A percentile compares a stretch with the other conserved stretches of the same genome.
These are phyloP conservation scores for Clitopilus passeckerianus DNA, from an alignment of 768 basidiomycete species.

Conservation along the genomic window DNA sequence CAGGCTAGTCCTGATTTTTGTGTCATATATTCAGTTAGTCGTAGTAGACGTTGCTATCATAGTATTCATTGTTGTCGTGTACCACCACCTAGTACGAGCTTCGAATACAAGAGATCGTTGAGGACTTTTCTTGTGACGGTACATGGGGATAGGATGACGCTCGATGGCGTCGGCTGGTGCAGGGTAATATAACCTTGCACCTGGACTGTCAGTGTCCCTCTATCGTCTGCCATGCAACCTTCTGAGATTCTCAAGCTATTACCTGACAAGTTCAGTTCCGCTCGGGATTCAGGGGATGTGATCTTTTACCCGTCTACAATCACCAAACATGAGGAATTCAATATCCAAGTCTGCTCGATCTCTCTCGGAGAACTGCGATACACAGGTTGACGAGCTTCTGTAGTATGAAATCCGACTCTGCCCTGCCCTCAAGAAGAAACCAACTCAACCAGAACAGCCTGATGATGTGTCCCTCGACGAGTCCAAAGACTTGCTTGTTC, in stretches of 20 bases:
- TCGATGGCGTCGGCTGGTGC: not conserved
- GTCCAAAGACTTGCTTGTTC: slow-evolving; percentile 16
- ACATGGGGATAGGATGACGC: not conserved
- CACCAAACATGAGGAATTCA: slow-evolving; percentile 53
- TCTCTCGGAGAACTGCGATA: not conserved
- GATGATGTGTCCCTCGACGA: slow-evolving; percentile 20
- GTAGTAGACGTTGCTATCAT: not conserved
- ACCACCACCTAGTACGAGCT: not conserved
- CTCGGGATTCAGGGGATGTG: slow-evolving; percentile 59
- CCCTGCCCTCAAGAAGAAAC: slow-evolving; percentile 81
- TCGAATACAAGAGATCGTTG: not conserved
- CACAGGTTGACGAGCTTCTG: not conserved
- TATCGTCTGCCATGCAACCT: slow-evolving; percentile 22
- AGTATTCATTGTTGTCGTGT: not conserved
- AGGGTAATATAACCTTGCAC: too few species aligned
- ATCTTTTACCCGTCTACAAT: slow-evolving; percentile 76
- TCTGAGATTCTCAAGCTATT: slow-evolving; percentile 41
- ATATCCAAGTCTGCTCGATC: slow-evolving; percentile 47
- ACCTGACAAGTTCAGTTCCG: slow-evolving; percentile 51
- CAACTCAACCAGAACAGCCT: slow-evolving; percentile 40
- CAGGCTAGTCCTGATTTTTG: not conserved
- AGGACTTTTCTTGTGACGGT: not conserved
- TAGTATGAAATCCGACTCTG: slow-evolving; percentile 88
- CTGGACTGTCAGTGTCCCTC: too few species aligned
- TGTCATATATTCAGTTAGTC: not conserved